phyloP scores from a whole-genome alignment of 371 early-diverging fungal genomes.

The Circinella minor region DNA sequence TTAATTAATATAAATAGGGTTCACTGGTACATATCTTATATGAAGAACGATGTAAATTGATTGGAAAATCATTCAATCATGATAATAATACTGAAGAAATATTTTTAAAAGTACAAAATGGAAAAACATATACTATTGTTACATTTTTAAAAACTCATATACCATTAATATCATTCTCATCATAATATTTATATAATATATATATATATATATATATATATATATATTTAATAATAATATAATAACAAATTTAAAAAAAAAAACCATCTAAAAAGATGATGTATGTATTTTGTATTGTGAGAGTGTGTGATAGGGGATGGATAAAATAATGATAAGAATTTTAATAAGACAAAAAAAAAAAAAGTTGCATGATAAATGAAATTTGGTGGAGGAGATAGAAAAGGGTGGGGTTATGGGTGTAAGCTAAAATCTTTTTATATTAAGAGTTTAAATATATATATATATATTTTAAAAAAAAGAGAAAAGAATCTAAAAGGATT shows the following conservation, averaged over 20 bases:
- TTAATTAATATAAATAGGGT: neutral
- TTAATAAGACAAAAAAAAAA: no score
- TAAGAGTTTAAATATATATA: no score
- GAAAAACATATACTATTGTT: neutral
- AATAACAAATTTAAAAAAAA: neutral
- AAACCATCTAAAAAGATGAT: slow-evolving; percentile 29
- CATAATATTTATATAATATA: neutral
- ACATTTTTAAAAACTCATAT: neutral
- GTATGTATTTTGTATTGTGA: no score
- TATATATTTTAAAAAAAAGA: no score
- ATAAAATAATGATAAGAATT: no score
- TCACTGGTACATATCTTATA: neutral
- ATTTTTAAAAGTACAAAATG: neutral
- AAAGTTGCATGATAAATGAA: no score
- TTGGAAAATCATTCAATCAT: neutral
- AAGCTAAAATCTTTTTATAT: no score
- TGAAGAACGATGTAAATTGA: slow-evolving; percentile 1
- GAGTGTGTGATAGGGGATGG: no score
- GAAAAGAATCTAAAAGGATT: slow-evolving; percentile 15
- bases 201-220: neutral
- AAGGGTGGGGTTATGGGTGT: no score
- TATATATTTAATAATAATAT: neutral
- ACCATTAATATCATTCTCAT: neutral
- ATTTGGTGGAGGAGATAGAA: no score
- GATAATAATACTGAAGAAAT: neutral